Evolutionary conservation across 805 yeast genomes (phyloP).

Genomic region (Metschnikowia similis): DNA sequence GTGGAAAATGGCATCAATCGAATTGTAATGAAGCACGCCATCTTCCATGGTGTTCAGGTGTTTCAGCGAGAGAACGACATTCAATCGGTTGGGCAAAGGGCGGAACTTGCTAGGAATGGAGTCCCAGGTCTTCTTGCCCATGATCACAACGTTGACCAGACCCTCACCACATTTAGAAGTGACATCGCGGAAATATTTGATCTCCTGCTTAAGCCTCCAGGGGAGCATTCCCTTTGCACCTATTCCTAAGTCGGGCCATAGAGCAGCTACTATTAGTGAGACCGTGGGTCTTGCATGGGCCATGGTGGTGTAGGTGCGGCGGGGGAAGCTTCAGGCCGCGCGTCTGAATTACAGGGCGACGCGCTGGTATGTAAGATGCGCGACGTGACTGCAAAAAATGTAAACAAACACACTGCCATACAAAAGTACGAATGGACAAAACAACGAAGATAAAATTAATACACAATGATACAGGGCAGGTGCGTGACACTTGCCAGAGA

Average conservation of each 20-base stretch:
- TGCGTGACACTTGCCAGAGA: neutral
- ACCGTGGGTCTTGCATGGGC: conserved; percentile 19
- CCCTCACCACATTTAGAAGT: conserved; percentile 45
- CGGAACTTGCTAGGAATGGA: conserved; percentile 82
- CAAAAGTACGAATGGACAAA: neutral
- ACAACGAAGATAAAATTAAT: neutral
- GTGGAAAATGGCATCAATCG: conserved; percentile 31
- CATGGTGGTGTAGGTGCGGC: conserved; percentile 1
- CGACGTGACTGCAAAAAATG: conserved; percentile 1
- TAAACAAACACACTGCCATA: neutral
- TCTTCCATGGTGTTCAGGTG: conserved; percentile 17
- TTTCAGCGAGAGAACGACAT: conserved; percentile 67
- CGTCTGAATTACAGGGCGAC: neutral
- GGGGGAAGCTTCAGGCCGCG: neutral
- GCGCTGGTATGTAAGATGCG: conserved; percentile 3
- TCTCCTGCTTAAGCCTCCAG: conserved; percentile 81
- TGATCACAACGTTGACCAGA: conserved; percentile 70
- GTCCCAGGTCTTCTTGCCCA: conserved; percentile 97
- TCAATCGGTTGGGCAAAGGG: conserved; percentile 73
- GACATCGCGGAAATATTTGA: conserved; percentile 76
- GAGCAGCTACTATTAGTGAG: conserved; percentile 75
- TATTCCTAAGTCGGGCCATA: conserved; percentile 76
- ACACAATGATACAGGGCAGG: conserved; percentile 1
- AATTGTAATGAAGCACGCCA: conserved; percentile 27
- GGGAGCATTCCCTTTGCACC: conserved; percentile 81